A percentile compares a stretch with the other conserved stretches of the same genome.
Conservation (phyloP, 2,329 filamentous ascomycete genomes). For the Microsporum ferrugineum region DNA sequence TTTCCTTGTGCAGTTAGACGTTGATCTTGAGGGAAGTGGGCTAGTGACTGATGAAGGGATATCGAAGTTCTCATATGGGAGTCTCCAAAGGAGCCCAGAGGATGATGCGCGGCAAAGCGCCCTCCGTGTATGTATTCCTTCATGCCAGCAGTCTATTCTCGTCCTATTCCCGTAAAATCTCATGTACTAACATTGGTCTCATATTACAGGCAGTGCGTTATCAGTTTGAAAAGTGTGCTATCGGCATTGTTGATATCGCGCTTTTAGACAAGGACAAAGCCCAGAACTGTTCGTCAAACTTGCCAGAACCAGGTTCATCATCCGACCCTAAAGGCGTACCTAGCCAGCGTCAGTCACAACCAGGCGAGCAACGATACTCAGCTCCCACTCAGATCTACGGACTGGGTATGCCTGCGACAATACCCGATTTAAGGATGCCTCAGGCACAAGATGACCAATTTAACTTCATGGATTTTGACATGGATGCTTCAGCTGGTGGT, state of each 20-base stretch:
- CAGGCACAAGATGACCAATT: conserved; percentile 7
- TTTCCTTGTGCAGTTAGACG: conserved; percentile 83
- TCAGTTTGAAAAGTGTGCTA: background rate
- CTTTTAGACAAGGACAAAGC: background rate
- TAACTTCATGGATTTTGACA: conserved; percentile 19
- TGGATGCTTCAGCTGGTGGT: conserved; percentile 23
- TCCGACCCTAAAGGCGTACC: background rate
- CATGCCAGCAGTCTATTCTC: too few relatives aligned
- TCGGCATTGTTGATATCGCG: background rate
- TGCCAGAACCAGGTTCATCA: background rate
- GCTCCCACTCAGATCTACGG: background rate
- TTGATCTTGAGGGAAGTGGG: conserved; percentile 59
- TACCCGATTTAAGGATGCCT: background rate
- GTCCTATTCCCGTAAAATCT: background rate
- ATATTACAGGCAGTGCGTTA: conserved; percentile 13
- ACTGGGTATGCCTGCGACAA: background rate
- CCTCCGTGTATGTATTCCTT: background rate
- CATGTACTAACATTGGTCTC: background rate
- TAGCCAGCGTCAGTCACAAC: background rate
- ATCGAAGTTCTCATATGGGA: conserved; percentile 1
- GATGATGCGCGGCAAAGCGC: background rate
- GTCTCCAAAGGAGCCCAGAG: background rate
- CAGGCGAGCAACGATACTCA: background rate
- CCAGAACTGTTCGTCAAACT: background rate
- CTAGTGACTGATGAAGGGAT: conserved; percentile 9